Evolutionary conservation across 1,284 basidiomycete species (phyloP).

Genomic region (Porodaedalea pini): DNA sequence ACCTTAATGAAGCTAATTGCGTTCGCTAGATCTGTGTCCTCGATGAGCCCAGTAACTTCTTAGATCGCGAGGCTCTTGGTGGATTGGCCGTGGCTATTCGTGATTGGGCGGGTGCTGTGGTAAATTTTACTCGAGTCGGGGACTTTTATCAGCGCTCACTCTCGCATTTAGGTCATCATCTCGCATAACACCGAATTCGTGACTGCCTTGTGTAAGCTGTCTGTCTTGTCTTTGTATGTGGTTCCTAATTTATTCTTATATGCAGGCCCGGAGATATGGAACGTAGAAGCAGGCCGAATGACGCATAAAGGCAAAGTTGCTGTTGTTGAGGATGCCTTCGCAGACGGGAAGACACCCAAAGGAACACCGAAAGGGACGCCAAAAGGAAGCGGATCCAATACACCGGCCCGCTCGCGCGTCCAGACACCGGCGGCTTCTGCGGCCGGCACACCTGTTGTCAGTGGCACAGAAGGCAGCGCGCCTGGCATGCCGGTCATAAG

Average conservation of each 20-base stretch:
- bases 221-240: constrained; percentile 17
- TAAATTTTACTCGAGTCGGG: constrained; percentile 36
- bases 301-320: constrained; percentile 86
- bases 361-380: constrained; percentile 9
- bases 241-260: constrained; percentile 17
- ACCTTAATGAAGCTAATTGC: constrained; percentile 9
- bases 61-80: constrained; percentile 86
- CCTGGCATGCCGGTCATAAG: constrained; percentile 51
- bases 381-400: constrained; percentile 67
- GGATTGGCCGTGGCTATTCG: constrained; percentile 95
- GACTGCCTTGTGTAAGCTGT: constrained; percentile 68
- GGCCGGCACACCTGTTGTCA: constrained; percentile 65
- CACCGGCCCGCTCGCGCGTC: constrained; percentile 59
- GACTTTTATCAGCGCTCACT: constrained; percentile 22
- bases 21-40: constrained; percentile 62
- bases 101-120: constrained; percentile 95
- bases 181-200: constrained; percentile 96
- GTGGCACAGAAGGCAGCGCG: constrained; percentile 60
- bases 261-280: constrained; percentile 77
- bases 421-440: constrained; percentile 63
- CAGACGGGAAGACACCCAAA: constrained; percentile 51
- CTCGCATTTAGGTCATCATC: constrained; percentile 73
- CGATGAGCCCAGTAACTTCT: constrained; percentile 97
- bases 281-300: constrained; percentile 77
- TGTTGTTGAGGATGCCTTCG: constrained; percentile 75